These are phyloP conservation scores for Ustilago nuda DNA, from an alignment of 1,284 basidiomycete species.

Conservation along the genomic window DNA sequence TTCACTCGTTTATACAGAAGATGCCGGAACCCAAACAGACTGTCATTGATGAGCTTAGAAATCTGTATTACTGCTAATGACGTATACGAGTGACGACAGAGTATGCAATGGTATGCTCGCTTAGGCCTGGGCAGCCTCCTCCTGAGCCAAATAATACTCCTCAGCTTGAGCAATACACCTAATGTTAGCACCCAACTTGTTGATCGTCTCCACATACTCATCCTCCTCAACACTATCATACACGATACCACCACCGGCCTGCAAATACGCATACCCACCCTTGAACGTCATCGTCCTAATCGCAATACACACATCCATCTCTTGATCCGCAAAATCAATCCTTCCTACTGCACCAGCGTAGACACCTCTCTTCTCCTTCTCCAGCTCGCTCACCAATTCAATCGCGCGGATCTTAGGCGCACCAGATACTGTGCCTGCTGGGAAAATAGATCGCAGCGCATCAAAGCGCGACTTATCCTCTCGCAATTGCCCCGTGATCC, in stretches of 20 bases:
- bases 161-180: slow-evolving; percentile 89
- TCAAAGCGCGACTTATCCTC: slow-evolving; percentile 90
- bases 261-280: slow-evolving; percentile 89
- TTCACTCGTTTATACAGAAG: background rate
- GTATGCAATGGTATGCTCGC: background rate
- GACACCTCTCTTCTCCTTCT: slow-evolving; percentile 89
- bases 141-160: slow-evolving; percentile 37
- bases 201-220: slow-evolving; percentile 94
- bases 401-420: slow-evolving; percentile 99
- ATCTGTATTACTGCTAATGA: background rate
- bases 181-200: slow-evolving; percentile 90
- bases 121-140: slow-evolving; percentile 8
- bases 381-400: slow-evolving; percentile 87
- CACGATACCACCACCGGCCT: slow-evolving; percentile 94
- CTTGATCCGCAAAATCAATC: slow-evolving; percentile 93
- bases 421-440: slow-evolving; percentile 98
- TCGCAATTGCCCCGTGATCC: slow-evolving; percentile 88
- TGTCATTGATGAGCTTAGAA: background rate
- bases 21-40: background rate
- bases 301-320: slow-evolving; percentile 98
- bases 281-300: slow-evolving; percentile 99
- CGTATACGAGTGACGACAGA: background rate
- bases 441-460: slow-evolving; percentile 98
- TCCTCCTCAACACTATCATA: slow-evolving; percentile 97
- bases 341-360: slow-evolving; percentile 98